A percentile compares a stretch with the other conserved stretches of the same genome.
phyloP scores from a whole-genome alignment of 441 rosid genomes.

The Iberis amara region DNA sequence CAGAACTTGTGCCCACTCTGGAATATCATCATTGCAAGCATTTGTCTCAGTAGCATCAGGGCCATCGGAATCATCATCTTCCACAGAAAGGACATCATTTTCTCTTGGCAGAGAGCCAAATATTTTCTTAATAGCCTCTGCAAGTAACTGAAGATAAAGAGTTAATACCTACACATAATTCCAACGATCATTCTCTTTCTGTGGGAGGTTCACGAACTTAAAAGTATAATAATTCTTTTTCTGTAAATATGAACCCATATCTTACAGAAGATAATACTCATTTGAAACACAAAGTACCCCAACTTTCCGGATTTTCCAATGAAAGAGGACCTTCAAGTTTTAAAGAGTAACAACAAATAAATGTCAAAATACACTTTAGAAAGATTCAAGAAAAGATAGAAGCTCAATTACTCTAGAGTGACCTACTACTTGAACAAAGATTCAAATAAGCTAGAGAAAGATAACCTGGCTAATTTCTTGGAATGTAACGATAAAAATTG shows the following conservation, averaged over 20 bases:
- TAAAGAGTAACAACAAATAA: slow-evolving; percentile 8
- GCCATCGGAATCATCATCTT: slow-evolving; percentile 62
- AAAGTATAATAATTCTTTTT: background rate
- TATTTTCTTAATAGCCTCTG: slow-evolving; percentile 81
- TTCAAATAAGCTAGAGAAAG: slow-evolving; percentile 15
- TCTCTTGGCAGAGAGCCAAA: slow-evolving; percentile 59
- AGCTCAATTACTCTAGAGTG: slow-evolving; percentile 13
- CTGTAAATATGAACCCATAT: background rate
- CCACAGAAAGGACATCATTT: slow-evolving; percentile 53
- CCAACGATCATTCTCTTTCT: slow-evolving; percentile 7
- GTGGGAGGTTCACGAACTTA: background rate
- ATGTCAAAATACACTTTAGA: background rate
- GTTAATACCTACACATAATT: slow-evolving; percentile 28
- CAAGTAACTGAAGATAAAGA: slow-evolving; percentile 81
- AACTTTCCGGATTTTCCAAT: slow-evolving; percentile 3
- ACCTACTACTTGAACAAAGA: slow-evolving; percentile 12
- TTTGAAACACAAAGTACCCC: slow-evolving; percentile 1
- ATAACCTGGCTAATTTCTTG: slow-evolving; percentile 9
- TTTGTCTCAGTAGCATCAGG: slow-evolving; percentile 46
- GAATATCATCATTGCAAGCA: slow-evolving; percentile 50
- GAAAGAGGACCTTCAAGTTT: slow-evolving; percentile 4
- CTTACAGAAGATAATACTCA: slow-evolving; percentile 9
- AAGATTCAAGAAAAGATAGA: background rate
- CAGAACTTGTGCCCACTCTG: slow-evolving; percentile 85
- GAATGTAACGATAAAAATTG: slow-evolving; percentile 6